Evolutionary conservation across 495 filamentous ascomycete genomes (phyloP).

Genomic region (Pseudevernia furfuracea): DNA sequence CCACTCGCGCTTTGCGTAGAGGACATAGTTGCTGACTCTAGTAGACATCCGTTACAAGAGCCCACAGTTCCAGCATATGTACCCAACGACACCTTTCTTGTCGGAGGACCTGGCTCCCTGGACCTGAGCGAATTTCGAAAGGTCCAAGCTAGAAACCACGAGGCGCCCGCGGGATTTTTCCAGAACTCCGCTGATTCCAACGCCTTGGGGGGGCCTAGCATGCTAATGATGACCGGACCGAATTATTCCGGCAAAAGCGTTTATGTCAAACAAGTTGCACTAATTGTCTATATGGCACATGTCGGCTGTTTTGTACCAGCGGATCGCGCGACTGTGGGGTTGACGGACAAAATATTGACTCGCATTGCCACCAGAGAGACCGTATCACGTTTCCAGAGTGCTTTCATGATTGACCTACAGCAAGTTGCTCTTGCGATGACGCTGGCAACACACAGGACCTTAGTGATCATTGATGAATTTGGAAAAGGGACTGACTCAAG

Average conservation of each 20-base stretch:
- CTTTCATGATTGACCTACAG: conserved; percentile 89
- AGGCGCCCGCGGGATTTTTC: not conserved
- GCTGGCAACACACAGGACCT: conserved; percentile 66
- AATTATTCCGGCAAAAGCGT: conserved; percentile 97
- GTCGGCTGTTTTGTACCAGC: conserved; percentile 89
- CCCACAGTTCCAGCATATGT: conserved; percentile 79
- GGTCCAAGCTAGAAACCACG: conserved; percentile 4
- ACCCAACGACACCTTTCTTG: conserved; percentile 66
- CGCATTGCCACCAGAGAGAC: conserved; percentile 82
- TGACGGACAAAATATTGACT: conserved; percentile 90
- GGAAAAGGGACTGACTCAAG: conserved; percentile 83
- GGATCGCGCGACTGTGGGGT: conserved; percentile 64
- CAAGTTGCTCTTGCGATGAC: conserved; percentile 74
- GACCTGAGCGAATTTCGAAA: not conserved
- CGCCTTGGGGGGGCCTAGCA: conserved; percentile 46
- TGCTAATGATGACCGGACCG: conserved; percentile 81
- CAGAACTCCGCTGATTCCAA: not conserved
- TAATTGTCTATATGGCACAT: conserved; percentile 90
- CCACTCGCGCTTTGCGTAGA: not conserved
- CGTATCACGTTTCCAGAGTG: conserved; percentile 77
- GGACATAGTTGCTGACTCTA: conserved; percentile 13
- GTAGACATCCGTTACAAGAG: conserved; percentile 80
- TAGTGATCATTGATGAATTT: conserved; percentile 90
- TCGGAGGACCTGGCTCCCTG: conserved; percentile 48
- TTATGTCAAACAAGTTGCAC: conserved; percentile 85